A percentile compares a stretch with the other conserved stretches of the same genome.
These are phyloP conservation scores for Cystoderma amianthinum DNA, from an alignment of 768 basidiomycete species.

Conservation along the genomic window DNA sequence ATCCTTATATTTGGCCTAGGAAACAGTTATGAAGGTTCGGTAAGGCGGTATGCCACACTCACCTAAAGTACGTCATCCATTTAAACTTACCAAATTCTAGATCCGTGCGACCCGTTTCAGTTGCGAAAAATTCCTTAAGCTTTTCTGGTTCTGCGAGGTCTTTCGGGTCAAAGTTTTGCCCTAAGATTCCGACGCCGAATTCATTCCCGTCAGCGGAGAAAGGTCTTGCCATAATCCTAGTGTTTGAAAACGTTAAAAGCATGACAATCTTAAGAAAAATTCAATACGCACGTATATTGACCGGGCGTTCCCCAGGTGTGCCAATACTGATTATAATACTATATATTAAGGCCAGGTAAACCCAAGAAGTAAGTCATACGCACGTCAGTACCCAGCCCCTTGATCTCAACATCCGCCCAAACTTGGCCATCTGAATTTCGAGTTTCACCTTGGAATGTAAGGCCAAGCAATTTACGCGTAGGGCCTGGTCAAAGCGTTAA, in stretches of 20 bases:
- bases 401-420: conserved; percentile 34
- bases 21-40: not conserved
- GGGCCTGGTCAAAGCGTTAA: no score
- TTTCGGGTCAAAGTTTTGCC: conserved; percentile 16
- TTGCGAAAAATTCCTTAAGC: conserved; percentile 12
- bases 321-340: conserved; percentile 35
- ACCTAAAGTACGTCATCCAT: conserved; percentile 22
- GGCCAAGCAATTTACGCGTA: conserved; percentile 31
- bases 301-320: conserved; percentile 40
- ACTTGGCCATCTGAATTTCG: conserved; percentile 24
- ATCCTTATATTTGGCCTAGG: conserved; percentile 11
- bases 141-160: conserved; percentile 7
- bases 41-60: conserved; percentile 2
- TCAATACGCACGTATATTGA: conserved; percentile 4
- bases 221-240: conserved; percentile 24
- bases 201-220: no score
- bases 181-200: conserved; percentile 21
- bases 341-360: not conserved
- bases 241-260: not conserved
- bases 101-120: conserved; percentile 13
- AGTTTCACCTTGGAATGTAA: conserved; percentile 34
- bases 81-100: conserved; percentile 17
- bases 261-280: not conserved
- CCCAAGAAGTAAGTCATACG: not conserved
- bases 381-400: conserved; percentile 31